Conservation (phyloP, 2,329 filamentous ascomycete species). For the Hypoxylon sp. region DNA sequence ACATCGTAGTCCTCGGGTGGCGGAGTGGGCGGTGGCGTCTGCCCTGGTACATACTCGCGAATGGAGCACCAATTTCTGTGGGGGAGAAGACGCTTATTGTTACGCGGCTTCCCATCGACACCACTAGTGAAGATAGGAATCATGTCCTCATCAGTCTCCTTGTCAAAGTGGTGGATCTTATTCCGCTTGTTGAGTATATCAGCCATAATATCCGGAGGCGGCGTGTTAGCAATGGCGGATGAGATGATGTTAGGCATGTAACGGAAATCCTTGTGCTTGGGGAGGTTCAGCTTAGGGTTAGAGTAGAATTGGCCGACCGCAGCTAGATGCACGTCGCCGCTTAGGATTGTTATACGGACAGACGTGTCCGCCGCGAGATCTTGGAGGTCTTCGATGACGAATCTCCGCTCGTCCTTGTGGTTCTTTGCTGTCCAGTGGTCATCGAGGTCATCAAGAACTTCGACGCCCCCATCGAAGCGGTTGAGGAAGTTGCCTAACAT, state of each 20-base stretch:
- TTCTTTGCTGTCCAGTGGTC: constrained; percentile 98
- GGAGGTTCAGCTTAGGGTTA: constrained; percentile 81
- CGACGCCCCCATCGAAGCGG: constrained; percentile 90
- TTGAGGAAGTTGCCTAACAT: constrained; percentile 86
- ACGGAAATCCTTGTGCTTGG: constrained; percentile 92
- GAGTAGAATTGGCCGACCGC: constrained; percentile 96
- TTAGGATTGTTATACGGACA: constrained; percentile 89
- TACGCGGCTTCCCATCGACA: constrained; percentile 88
- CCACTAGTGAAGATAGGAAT: constrained; percentile 92
- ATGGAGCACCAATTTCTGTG: constrained; percentile 98
- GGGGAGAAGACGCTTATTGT: constrained; percentile 90
- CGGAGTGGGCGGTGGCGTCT: constrained; percentile 80
- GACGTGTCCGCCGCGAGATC: constrained; percentile 94
- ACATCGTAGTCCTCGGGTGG: constrained; percentile 63
- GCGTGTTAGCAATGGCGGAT: constrained; percentile 93
- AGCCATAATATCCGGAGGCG: constrained; percentile 87
- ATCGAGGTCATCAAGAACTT: constrained; percentile 91
- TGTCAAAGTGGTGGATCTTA: constrained; percentile 80
- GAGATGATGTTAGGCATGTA: constrained; percentile 98
- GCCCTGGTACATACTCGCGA: constrained; percentile 83
- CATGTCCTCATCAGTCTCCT: constrained; percentile 93
- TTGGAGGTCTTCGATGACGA: constrained; percentile 91
- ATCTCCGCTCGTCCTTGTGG: constrained; percentile 90
- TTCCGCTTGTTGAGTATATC: constrained; percentile 96
- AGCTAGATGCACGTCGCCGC: constrained; percentile 93